phyloP scores from a whole-genome alignment of 768 basidiomycete genomes.

The Tylopilus intermedius region DNA sequence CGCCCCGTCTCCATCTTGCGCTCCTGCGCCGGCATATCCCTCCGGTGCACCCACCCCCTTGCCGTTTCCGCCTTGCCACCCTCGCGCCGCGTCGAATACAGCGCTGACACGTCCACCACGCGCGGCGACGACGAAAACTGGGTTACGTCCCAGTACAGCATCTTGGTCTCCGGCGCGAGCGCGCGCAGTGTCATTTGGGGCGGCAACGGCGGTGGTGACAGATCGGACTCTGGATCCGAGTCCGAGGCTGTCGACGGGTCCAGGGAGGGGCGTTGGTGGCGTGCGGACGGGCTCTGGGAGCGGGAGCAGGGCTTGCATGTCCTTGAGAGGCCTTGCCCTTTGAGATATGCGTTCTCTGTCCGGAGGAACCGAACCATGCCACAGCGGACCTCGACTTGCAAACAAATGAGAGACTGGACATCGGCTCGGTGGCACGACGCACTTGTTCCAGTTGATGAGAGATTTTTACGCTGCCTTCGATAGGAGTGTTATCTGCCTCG shows the following conservation, averaged over 20 bases:
- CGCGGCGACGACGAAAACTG: conserved; percentile 75
- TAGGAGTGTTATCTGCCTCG: conserved; percentile 57
- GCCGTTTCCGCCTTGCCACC: conserved; percentile 27
- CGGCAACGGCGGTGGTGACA: conserved; percentile 43
- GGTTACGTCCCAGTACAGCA: conserved; percentile 86
- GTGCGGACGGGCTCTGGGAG: conserved; percentile 49
- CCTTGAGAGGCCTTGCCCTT: conserved; percentile 86
- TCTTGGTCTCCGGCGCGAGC: conserved; percentile 76
- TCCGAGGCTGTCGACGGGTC: conserved; percentile 64
- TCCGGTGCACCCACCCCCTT: conserved; percentile 74
- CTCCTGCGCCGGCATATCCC: conserved; percentile 76
- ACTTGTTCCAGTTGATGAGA: conserved; percentile 88
- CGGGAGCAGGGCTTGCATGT: conserved; percentile 69
- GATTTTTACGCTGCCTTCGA: conserved; percentile 82
- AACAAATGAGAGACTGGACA: neutral
- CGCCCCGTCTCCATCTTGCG: conserved; percentile 71
- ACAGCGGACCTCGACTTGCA: conserved; percentile 83
- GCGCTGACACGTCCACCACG: conserved; percentile 76
- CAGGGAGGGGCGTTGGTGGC: conserved; percentile 59
- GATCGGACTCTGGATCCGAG: conserved; percentile 40
- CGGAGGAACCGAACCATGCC: conserved; percentile 90
- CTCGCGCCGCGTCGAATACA: conserved; percentile 49
- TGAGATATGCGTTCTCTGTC: conserved; percentile 88
- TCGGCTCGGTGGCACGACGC: conserved; percentile 7
- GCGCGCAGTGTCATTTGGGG: conserved; percentile 55